These are phyloP conservation scores for Xylariaceae sp. DNA, from an alignment of 2,329 filamentous ascomycete species.

Conservation along the genomic window DNA sequence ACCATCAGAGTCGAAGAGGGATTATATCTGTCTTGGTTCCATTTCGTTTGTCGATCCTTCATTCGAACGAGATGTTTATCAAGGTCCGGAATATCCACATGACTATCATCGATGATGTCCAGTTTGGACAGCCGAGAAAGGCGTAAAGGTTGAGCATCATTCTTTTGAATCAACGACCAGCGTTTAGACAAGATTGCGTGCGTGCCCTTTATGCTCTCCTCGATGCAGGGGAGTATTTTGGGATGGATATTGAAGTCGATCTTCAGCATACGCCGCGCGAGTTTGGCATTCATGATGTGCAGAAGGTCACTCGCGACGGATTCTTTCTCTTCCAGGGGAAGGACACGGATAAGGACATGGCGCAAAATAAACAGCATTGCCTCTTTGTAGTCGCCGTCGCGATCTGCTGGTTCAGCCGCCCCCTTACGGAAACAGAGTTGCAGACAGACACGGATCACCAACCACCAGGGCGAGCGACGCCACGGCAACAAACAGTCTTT, in stretches of 20 bases:
- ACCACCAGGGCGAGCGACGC: slow-evolving; percentile 43
- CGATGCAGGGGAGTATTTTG: background rate
- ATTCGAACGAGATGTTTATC: slow-evolving; percentile 6
- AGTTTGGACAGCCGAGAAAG: slow-evolving; percentile 9
- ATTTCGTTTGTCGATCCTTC: background rate
- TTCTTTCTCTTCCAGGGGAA: no score
- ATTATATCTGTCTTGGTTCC: background rate
- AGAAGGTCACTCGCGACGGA: slow-evolving; percentile 1
- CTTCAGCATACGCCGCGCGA: slow-evolving; percentile 7
- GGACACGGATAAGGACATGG: background rate
- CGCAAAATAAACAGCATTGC: slow-evolving; percentile 3
- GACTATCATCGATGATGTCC: background rate
- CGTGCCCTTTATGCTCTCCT: background rate
- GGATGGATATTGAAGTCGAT: background rate
- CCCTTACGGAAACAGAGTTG: slow-evolving; percentile 33
- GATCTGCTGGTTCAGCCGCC: background rate
- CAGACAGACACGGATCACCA: slow-evolving; percentile 48
- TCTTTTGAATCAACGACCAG: slow-evolving; percentile 3
- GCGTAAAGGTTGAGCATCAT: slow-evolving; percentile 15
- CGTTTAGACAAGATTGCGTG: background rate
- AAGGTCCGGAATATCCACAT: slow-evolving; percentile 9
- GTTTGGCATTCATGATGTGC: slow-evolving; percentile 8
- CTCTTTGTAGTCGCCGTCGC: slow-evolving; percentile 5
- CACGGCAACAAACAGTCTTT: slow-evolving; percentile 31
- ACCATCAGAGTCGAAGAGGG: slow-evolving; percentile 2